phyloP scores from a whole-genome alignment of 2,329 filamentous ascomycete species.

The Claviceps fusiformis region DNA sequence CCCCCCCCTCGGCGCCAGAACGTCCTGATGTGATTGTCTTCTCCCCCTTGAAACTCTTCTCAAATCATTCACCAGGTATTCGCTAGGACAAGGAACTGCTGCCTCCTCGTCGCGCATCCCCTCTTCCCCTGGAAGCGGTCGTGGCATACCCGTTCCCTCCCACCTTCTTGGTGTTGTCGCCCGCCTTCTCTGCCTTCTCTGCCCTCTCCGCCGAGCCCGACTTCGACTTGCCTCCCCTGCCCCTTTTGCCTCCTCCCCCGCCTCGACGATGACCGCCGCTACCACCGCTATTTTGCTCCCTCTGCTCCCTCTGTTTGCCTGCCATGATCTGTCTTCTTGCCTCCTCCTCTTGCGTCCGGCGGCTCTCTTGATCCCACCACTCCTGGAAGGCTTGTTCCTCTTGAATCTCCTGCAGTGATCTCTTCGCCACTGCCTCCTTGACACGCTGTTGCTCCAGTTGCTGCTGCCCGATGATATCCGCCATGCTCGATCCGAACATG shows the following conservation, averaged over 20 bases:
- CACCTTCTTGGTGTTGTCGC: slow-evolving; percentile 6
- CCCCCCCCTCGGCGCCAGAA: not conserved
- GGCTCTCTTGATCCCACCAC: slow-evolving; percentile 86
- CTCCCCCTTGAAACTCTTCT: not conserved
- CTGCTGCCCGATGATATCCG: slow-evolving; percentile 81
- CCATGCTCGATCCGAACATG: slow-evolving; percentile 58
- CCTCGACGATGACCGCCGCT: slow-evolving; percentile 15
- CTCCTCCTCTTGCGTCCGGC: slow-evolving; percentile 52
- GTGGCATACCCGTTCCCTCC: not conserved
- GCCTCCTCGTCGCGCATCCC: not conserved
- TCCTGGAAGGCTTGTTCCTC: slow-evolving; percentile 93
- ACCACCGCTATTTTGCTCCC: slow-evolving; percentile 8
- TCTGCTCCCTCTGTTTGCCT: slow-evolving; percentile 21
- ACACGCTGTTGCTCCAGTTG: slow-evolving; percentile 70
- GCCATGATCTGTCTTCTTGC: slow-evolving; percentile 25
- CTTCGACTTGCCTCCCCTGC: slow-evolving; percentile 17
- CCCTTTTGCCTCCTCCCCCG: slow-evolving; percentile 11
- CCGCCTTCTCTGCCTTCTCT: slow-evolving; percentile 5
- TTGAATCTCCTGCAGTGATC: slow-evolving; percentile 87
- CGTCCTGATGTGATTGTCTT: not conserved
- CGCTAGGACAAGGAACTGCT: not conserved
- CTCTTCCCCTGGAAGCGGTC: not conserved
- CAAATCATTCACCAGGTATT: not conserved
- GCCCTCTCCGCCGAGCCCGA: not conserved
- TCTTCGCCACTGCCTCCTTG: slow-evolving; percentile 72